Percentiles rank a stretch among this genome's conserved stretches.
phyloP scores from a whole-genome alignment of 2,329 filamentous ascomycete species.

The Phaeosphaeria sp. region DNA sequence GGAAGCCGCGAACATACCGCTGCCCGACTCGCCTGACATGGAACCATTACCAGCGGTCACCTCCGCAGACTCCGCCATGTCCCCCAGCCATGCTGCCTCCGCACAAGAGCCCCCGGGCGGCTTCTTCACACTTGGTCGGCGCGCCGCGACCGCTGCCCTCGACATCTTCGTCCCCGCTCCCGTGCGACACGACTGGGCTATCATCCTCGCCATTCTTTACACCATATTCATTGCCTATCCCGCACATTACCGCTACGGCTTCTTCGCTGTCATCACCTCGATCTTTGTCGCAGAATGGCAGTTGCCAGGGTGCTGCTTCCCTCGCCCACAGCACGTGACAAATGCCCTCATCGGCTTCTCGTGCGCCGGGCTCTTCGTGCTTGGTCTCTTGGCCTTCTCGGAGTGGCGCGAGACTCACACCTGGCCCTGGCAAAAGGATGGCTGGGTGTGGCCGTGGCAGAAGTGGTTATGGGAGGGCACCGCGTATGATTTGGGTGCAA shows the following conservation, averaged over 20 bases:
- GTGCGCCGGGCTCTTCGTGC: neutral
- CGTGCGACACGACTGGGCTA: neutral
- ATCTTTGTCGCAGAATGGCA: neutral
- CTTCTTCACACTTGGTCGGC: neutral
- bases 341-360: conserved; percentile 4
- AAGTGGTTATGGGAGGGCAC: conserved; percentile 2
- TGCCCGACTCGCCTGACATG: neutral
- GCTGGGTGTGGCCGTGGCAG: conserved; percentile 8
- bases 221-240: neutral
- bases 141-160: neutral
- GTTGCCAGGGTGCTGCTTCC: conserved; percentile 2
- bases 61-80: neutral
- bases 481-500: conserved; percentile 1
- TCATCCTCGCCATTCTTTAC: neutral
- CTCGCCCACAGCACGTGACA: neutral
- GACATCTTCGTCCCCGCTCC: neutral
- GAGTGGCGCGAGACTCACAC: conserved; percentile 4
- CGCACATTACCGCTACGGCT: neutral
- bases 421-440: conserved; percentile 6
- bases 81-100: neutral
- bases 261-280: neutral
- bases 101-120: neutral
- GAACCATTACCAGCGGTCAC: neutral
- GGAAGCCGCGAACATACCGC: neutral
- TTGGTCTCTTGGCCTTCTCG: neutral